Conservation (phyloP, 768 basidiomycete species). For the Suillus subluteus region DNA sequence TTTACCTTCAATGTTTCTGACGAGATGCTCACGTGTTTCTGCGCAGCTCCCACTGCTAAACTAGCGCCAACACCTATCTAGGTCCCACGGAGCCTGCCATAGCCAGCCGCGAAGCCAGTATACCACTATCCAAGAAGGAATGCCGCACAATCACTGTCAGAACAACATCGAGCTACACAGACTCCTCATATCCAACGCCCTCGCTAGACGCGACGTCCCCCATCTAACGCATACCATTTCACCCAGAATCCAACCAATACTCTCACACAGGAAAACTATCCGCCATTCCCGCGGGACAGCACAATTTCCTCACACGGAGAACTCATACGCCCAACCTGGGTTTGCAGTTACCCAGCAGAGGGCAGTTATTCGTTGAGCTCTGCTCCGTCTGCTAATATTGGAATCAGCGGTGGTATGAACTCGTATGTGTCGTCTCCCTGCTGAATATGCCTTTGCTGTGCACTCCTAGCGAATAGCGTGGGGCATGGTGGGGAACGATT, state of each 20-base stretch:
- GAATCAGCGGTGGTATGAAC: slow-evolving; percentile 15
- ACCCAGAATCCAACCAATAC: slow-evolving; percentile 14
- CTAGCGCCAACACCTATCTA: slow-evolving; percentile 20
- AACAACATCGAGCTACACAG: slow-evolving; percentile 17
- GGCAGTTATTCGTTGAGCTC: slow-evolving; percentile 17
- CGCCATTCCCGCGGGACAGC: slow-evolving; percentile 18
- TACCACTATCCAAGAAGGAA: slow-evolving; percentile 21
- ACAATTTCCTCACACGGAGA: slow-evolving; percentile 9
- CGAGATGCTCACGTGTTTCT: neutral
- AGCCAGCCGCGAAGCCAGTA: slow-evolving; percentile 30
- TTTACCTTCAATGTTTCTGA: neutral
- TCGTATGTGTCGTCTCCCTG: slow-evolving; percentile 23
- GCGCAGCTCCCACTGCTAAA: slow-evolving; percentile 12
- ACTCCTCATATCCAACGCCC: slow-evolving; percentile 17
- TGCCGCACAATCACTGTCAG: slow-evolving; percentile 29
- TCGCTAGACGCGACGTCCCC: slow-evolving; percentile 20
- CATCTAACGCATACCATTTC: slow-evolving; percentile 22
- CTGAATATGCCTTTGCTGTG: slow-evolving; percentile 25
- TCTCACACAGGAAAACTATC: slow-evolving; percentile 19
- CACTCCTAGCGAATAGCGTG: slow-evolving; percentile 9
- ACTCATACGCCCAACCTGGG: slow-evolving; percentile 13
- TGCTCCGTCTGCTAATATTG: slow-evolving; percentile 15
- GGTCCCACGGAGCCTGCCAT: slow-evolving; percentile 23
- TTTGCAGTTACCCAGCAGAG: slow-evolving; percentile 28
- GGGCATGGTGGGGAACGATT: slow-evolving; percentile 30